phyloP scores from a whole-genome alignment of 2,329 filamentous ascomycete genomes.

The Colletotrichum karsti region DNA sequence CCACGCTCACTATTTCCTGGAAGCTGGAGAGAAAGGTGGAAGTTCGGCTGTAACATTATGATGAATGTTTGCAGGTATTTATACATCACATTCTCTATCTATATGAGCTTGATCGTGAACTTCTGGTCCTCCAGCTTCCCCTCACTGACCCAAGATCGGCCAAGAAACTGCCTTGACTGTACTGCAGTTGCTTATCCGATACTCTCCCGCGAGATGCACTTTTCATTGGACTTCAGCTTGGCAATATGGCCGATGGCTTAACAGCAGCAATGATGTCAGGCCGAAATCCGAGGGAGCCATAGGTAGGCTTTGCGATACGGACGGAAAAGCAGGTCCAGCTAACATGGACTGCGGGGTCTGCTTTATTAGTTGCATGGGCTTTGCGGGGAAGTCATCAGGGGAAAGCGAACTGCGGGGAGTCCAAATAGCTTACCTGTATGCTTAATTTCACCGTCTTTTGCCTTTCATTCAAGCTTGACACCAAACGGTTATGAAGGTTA shows the following conservation, averaged over 20 bases:
- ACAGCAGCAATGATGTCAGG: neutral
- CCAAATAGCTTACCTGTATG: conserved; percentile 2
- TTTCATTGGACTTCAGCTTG: neutral
- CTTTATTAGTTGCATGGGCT: neutral
- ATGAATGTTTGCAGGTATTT: no score
- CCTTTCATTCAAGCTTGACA: neutral
- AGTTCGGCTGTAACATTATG: neutral
- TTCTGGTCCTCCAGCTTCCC: conserved; percentile 15
- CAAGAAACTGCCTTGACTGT: neutral
- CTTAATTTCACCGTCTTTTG: conserved; percentile 4
- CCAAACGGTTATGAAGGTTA: no score
- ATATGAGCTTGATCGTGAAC: neutral
- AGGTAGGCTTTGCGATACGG: neutral
- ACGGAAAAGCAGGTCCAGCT: conserved; percentile 23
- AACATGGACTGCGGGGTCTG: conserved; percentile 8
- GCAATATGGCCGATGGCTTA: neutral
- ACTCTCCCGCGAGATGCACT: neutral
- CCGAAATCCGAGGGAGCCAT: neutral
- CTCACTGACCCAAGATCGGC: conserved; percentile 12
- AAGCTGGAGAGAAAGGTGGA: neutral
- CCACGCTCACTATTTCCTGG: neutral
- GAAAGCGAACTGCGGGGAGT: neutral
- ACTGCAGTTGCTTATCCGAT: conserved; percentile 13
- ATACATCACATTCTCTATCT: neutral
- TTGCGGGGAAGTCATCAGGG: conserved; percentile 13